phyloP scores from a whole-genome alignment of 768 basidiomycete genomes.

The Russula vinacea region DNA sequence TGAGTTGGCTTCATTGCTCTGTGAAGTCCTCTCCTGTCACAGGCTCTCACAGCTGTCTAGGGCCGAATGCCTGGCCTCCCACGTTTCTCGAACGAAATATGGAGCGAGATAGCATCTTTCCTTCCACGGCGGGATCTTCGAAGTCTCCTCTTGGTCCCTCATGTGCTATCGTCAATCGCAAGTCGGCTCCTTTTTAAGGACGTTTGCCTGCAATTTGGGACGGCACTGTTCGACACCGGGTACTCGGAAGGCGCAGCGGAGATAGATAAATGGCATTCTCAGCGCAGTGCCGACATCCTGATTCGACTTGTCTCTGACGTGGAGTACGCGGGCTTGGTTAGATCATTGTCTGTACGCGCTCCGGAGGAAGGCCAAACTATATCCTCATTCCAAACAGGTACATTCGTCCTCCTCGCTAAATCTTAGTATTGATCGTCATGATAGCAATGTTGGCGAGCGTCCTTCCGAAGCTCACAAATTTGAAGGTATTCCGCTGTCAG shows the following conservation, averaged over 20 bases:
- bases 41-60: slow-evolving; percentile 14
- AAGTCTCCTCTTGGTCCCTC: slow-evolving; percentile 59
- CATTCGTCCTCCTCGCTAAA: slow-evolving; percentile 13
- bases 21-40: neutral
- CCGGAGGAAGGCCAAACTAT: slow-evolving; percentile 46
- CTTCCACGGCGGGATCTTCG: slow-evolving; percentile 65
- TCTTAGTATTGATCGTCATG: neutral
- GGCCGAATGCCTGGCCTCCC: slow-evolving; percentile 45
- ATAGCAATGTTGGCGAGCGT: slow-evolving; percentile 61
- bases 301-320: slow-evolving; percentile 61
- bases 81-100: slow-evolving; percentile 64
- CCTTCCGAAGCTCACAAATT: slow-evolving; percentile 56
- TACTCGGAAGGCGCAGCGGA: slow-evolving; percentile 38
- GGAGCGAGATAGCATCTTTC: slow-evolving; percentile 63
- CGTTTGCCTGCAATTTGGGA: slow-evolving; percentile 60
- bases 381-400: slow-evolving; percentile 65
- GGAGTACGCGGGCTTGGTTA: slow-evolving; percentile 55
- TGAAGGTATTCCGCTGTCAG: slow-evolving; percentile 60
- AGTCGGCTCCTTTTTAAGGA: slow-evolving; percentile 63
- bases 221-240: slow-evolving; percentile 29
- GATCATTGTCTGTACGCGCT: slow-evolving; percentile 58
- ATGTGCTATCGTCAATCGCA: slow-evolving; percentile 64
- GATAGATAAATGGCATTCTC: slow-evolving; percentile 52
- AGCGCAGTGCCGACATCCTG: slow-evolving; percentile 68
- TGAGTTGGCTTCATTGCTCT: slow-evolving; percentile 52